These are phyloP conservation scores for Durusdinium trenchii DNA, from an alignment of 73 alveolate genomes.

Conservation along the genomic window DNA sequence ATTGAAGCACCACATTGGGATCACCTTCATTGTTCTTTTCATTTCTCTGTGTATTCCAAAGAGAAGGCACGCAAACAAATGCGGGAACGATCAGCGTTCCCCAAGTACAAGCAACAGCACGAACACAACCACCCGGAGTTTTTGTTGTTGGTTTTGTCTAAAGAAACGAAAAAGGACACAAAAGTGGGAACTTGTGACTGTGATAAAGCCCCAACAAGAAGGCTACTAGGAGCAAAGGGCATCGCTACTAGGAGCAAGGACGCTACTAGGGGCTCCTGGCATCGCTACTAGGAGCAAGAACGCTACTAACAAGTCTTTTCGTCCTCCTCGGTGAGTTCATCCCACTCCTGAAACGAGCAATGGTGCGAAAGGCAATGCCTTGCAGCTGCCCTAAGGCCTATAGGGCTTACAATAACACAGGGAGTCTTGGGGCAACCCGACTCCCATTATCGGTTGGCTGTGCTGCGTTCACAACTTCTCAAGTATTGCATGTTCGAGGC, in stretches of 20 bases:
- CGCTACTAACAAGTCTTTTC: neutral
- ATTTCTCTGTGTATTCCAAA: no score
- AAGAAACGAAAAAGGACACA: neutral
- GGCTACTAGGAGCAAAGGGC: neutral
- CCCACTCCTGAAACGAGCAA: slow-evolving; percentile 46
- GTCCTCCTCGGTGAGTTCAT: slow-evolving; percentile 77
- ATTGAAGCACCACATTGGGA: neutral
- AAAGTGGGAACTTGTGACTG: no score
- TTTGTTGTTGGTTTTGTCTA: neutral
- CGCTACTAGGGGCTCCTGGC: neutral
- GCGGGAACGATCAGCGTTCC: no score
- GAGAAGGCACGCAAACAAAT: no score
- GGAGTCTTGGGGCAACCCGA: neutral
- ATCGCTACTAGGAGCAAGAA: neutral
- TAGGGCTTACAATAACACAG: neutral
- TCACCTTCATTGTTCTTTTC: no score
- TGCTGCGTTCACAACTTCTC: neutral
- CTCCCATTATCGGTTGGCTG: neutral
- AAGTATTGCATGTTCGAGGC: neutral
- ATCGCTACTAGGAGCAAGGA: neutral
- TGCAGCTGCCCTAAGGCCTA: neutral
- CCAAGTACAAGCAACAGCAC: no score
- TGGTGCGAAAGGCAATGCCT: neutral
- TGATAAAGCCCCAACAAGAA: no score
- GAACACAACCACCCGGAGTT: no score